Evolutionary conservation across 495 filamentous ascomycete species (phyloP).

Genomic region (Poronia punctata): DNA sequence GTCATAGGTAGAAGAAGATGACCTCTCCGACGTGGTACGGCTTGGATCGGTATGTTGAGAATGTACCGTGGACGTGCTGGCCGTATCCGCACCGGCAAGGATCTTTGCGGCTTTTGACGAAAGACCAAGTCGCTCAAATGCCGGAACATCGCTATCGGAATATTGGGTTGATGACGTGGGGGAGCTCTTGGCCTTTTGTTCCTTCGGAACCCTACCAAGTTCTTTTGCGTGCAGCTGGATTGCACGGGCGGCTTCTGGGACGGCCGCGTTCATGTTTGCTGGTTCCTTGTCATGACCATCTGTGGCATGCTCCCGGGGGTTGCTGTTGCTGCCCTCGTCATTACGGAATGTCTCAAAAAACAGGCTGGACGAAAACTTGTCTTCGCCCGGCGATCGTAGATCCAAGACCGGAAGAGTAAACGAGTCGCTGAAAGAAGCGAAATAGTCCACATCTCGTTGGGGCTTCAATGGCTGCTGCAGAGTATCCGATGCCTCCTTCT

Average conservation of each 20-base stretch:
- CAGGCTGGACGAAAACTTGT: slow-evolving; percentile 14
- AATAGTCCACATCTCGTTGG: slow-evolving; percentile 21
- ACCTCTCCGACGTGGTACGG: slow-evolving; percentile 33
- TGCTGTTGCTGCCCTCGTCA: slow-evolving; percentile 9
- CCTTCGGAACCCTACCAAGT: slow-evolving; percentile 3
- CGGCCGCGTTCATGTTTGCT: slow-evolving; percentile 1
- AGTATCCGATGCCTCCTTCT: slow-evolving; percentile 1
- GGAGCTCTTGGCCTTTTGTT: slow-evolving; percentile 16
- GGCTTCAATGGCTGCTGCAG: slow-evolving; percentile 10
- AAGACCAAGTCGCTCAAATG: slow-evolving; percentile 23
- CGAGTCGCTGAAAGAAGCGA: slow-evolving; percentile 20
- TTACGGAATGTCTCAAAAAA: slow-evolving; percentile 9
- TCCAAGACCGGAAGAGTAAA: slow-evolving; percentile 21
- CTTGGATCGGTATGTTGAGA: slow-evolving; percentile 25
- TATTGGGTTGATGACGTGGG: slow-evolving; percentile 21
- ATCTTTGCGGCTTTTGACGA: slow-evolving; percentile 20
- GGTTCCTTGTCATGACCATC: slow-evolving; percentile 1
- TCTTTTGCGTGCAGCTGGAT: neutral
- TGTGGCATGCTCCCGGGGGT: neutral
- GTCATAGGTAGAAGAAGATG: slow-evolving; percentile 39
- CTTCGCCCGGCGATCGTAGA: slow-evolving; percentile 14
- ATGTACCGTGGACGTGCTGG: slow-evolving; percentile 16
- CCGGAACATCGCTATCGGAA: slow-evolving; percentile 23
- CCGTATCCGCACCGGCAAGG: slow-evolving; percentile 14
- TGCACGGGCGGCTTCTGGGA: slow-evolving; percentile 2